Evolutionary conservation across 176 grass and related monocot species (phyloP).

Genomic region (Oryza longistaminata): DNA sequence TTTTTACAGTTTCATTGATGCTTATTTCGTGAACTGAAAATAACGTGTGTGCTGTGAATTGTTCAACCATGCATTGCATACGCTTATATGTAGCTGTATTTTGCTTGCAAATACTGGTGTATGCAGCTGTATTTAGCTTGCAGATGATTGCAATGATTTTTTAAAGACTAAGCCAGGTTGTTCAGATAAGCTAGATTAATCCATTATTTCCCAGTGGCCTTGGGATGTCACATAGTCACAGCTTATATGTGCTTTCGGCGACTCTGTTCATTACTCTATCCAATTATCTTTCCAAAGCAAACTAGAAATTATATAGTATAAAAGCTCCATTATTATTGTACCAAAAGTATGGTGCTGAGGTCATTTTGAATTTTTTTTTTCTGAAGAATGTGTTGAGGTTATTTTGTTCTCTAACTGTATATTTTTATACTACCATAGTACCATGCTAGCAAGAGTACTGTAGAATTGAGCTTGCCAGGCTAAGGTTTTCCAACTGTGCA

Average conservation of each 20-base stretch:
- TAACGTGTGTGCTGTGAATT: conserved; percentile 6
- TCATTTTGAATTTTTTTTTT: background rate
- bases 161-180: conserved; percentile 54
- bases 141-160: conserved; percentile 29
- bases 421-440: background rate
- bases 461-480: background rate
- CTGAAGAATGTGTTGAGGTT: background rate
- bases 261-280: conserved; percentile 15
- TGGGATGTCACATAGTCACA: conserved; percentile 26
- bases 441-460: background rate
- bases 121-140: conserved; percentile 3
- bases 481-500: background rate
- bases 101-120: conserved; percentile 7
- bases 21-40: conserved; percentile 25
- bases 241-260: conserved; percentile 29
- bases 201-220: conserved; percentile 41
- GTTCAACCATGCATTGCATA: conserved; percentile 27
- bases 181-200: conserved; percentile 47
- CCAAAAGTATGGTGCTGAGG: background rate
- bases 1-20: background rate
- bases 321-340: background rate
- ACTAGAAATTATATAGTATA: conserved; percentile 6
- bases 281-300: conserved; percentile 18
- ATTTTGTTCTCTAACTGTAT: background rate
- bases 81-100: background rate